Evolutionary conservation across 139 green algal genomes (phyloP), one percentile per base, ranked within the genome.

Genomic region (Micractinium conductrix): DNA sequence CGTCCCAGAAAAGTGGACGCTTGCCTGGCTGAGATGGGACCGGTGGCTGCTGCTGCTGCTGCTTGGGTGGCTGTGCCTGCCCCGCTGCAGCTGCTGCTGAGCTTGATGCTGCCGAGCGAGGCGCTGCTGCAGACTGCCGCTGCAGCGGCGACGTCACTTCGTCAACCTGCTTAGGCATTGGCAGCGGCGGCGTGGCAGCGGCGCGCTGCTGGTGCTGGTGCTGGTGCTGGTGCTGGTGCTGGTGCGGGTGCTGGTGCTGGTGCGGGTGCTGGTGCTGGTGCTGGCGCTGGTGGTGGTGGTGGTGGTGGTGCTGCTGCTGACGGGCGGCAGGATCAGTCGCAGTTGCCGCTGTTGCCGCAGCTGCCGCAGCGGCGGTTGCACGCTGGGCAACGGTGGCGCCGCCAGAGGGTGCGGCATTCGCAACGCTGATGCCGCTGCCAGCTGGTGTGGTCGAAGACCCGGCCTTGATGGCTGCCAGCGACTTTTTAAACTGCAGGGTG

Each of bases 141-240:
- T 62, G 53, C 19, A 5, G 53, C 53, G 19, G 53, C 53, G n/a
- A n/a, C n/a, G n/a, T n/a, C n/a, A n/a, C n/a, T n/a, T n/a, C n/a
- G n/a, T n/a, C n/a, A n/a, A n/a, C n/a, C n/a, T n/a, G n/a, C n/a
- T n/a, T n/a, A n/a, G n/a, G n/a, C n/a, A n/a, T n/a, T n/a, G n/a
- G n/a, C n/a, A n/a, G n/a, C n/a, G n/a, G n/a, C n/a, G n/a, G n/a
- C n/a, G n/a, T n/a, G n/a, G n/a, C n/a, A n/a, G n/a, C n/a, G n/a
- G n/a, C n/a, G n/a, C n/a, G n/a, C 5, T 62, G 48, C 50, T 65
- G 79, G 35, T 60, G 85, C 45, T 76, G 75, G 12, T 63, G 63
- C 37, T 53, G 71, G 63, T 72, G 30, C 30, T 45, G 28, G 68
- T 75, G 68, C 70, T 43, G 72, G 8, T 40, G 45, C n/a, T 62